Evolutionary conservation across 805 yeast species (phyloP).

Genomic region (Saturnispora zaruensis): DNA sequence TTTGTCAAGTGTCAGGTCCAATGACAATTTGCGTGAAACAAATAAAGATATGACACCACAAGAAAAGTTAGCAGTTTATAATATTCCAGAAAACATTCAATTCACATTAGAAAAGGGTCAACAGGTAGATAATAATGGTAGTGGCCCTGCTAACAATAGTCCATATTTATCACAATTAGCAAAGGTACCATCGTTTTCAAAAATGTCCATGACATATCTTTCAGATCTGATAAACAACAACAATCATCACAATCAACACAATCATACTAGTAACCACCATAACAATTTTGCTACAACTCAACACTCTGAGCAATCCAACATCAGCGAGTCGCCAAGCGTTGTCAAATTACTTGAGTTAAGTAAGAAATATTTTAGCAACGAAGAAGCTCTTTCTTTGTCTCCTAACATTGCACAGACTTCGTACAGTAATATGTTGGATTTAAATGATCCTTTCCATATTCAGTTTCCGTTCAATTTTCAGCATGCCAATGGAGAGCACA

Average conservation of each 20-base stretch:
- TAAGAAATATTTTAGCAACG: background rate
- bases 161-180: conserved; percentile 4
- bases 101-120: background rate
- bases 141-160: background rate
- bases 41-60: conserved; percentile 2
- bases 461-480: conserved; percentile 42
- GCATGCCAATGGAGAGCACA: conserved; percentile 15
- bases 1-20: background rate
- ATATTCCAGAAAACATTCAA: conserved; percentile 15
- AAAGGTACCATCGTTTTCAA: background rate
- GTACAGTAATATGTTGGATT: conserved; percentile 21
- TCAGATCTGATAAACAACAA: background rate
- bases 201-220: conserved; percentile 5
- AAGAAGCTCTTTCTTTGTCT: conserved; percentile 1
- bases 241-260: conserved; percentile 6
- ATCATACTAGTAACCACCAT: background rate
- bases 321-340: conserved; percentile 4
- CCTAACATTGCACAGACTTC: background rate
- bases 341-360: conserved; percentile 2
- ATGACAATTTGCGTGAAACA: background rate
- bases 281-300: background rate
- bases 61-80: conserved; percentile 5
- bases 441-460: conserved; percentile 45
- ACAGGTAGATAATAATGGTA: background rate
- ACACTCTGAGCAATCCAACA: background rate